Conservation (phyloP, 495 filamentous ascomycete species). For the Penicillium salamii region DNA sequence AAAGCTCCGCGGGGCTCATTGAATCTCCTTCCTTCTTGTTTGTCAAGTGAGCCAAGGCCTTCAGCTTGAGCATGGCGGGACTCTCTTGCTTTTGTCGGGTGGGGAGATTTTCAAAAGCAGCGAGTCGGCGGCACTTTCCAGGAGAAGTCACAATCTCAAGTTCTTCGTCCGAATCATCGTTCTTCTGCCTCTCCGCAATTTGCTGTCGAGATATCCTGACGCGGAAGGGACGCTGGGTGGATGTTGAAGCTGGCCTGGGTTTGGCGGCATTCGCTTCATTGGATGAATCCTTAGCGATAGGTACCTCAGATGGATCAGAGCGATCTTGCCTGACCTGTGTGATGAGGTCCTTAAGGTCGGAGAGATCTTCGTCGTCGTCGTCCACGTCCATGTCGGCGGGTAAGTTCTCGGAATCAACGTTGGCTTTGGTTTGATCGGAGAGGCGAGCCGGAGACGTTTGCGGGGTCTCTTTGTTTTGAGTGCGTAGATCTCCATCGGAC, state of each 20-base stretch:
- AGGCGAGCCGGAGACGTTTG: constrained; percentile 47
- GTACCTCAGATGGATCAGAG: not conserved
- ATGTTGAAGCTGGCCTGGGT: constrained; percentile 14
- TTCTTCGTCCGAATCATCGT: constrained; percentile 64
- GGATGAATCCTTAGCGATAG: not conserved
- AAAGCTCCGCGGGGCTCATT: constrained; percentile 68
- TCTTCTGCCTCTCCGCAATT: constrained; percentile 37
- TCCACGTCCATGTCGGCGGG: not conserved
- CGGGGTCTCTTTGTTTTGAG: constrained; percentile 41
- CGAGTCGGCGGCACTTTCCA: constrained; percentile 39
- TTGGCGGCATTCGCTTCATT: constrained; percentile 2
- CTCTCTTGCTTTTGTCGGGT: constrained; percentile 56
- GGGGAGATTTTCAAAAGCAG: constrained; percentile 70
- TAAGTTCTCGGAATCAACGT: constrained; percentile 11
- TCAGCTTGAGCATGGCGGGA: constrained; percentile 62
- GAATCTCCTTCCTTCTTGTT: constrained; percentile 49
- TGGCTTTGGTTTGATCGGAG: constrained; percentile 18
- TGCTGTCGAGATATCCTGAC: constrained; percentile 38
- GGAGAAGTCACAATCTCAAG: constrained; percentile 56
- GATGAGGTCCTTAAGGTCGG: constrained; percentile 20
- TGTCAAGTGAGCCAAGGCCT: constrained; percentile 72
- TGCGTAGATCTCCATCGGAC: constrained; percentile 46
- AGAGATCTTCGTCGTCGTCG: constrained; percentile 10
- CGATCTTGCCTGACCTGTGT: not conserved
- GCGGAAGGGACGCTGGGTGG: constrained; percentile 31